phyloP scores from a whole-genome alignment of 148 eudicot species.

The Silene uniflora region DNA sequence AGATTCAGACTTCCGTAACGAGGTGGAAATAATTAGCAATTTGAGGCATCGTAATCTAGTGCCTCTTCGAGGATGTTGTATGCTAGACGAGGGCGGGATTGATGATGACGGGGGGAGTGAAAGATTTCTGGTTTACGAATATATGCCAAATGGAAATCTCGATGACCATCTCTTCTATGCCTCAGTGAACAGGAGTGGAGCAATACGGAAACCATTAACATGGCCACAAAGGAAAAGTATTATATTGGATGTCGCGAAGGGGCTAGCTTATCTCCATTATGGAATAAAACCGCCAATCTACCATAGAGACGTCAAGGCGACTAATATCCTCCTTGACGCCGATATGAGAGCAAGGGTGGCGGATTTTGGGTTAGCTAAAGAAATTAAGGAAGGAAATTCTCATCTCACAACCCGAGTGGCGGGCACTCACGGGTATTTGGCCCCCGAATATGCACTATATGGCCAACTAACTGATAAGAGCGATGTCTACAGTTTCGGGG shows the following conservation, averaged over 20 bases:
- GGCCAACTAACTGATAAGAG: slow-evolving; percentile 83
- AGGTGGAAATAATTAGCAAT: slow-evolving; percentile 85
- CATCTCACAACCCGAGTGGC: slow-evolving; percentile 80
- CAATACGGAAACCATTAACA: slow-evolving; percentile 32
- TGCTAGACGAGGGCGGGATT: slow-evolving; percentile 37
- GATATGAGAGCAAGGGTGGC: slow-evolving; percentile 76
- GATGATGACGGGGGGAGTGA: slow-evolving; percentile 34
- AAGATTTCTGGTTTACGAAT: slow-evolving; percentile 69
- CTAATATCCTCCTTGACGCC: slow-evolving; percentile 65
- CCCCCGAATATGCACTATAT: slow-evolving; percentile 78
- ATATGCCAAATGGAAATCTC: slow-evolving; percentile 81
- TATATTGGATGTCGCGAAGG: slow-evolving; percentile 76
- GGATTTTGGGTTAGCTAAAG: slow-evolving; percentile 78
- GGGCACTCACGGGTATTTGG: slow-evolving; percentile 81
- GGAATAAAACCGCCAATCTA: slow-evolving; percentile 72
- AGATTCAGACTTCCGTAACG: slow-evolving; percentile 63
- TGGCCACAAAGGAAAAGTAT: slow-evolving; percentile 78
- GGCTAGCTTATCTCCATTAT: slow-evolving; percentile 66
- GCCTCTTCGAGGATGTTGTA: slow-evolving; percentile 80
- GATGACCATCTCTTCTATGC: slow-evolving; percentile 59
- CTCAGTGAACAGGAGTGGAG: slow-evolving; percentile 15
- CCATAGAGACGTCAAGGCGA: slow-evolving; percentile 74
- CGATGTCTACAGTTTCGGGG: slow-evolving; percentile 34
- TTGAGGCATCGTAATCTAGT: slow-evolving; percentile 73
- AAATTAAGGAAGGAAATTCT: slow-evolving; percentile 60